Percentiles rank a stretch among this genome's conserved stretches.
Conservation (phyloP, 129 eudicot genomes). For the Pittosporum tobira region DNA sequence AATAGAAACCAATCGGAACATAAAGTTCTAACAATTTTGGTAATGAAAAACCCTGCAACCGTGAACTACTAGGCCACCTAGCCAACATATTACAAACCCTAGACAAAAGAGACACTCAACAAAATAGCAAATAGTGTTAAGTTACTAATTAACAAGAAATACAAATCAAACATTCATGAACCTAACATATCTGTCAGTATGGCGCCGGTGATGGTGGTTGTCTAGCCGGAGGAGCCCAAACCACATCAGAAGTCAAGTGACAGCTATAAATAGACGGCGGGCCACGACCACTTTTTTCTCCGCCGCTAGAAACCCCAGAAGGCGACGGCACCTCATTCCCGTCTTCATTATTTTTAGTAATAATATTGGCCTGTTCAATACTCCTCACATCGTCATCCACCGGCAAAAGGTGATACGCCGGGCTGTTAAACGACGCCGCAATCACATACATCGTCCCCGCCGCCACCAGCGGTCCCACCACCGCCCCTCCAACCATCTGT, state of each 20-base stretch:
- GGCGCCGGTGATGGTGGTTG: constrained; percentile 42
- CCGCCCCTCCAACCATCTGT: constrained; percentile 69
- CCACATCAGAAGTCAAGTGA: constrained; percentile 44
- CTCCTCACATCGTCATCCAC: constrained; percentile 20
- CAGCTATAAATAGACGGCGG: constrained; percentile 32
- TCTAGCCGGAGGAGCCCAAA: constrained; percentile 73
- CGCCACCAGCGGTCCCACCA: constrained; percentile 44
- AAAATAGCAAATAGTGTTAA: no score
- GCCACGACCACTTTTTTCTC: constrained; percentile 20
- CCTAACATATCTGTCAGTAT: constrained; percentile 19
- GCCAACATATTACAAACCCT: no score
- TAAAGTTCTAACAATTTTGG: no score
- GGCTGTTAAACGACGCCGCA: constrained; percentile 55
- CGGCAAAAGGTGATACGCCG: constrained; percentile 43
- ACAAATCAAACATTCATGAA: neutral
- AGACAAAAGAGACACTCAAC: no score
- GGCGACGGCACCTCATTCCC: constrained; percentile 22
- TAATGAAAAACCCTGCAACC: no score
- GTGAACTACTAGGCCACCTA: no score
- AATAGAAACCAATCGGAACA: no score
- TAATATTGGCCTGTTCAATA: constrained; percentile 9
- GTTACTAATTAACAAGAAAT: neutral
- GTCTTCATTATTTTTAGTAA: constrained; percentile 17
- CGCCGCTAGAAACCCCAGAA: constrained; percentile 23
- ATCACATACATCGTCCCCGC: constrained; percentile 53